Evolutionary conservation across 805 yeast genomes (phyloP).

Genomic region (Metschnikowia orientalis): DNA sequence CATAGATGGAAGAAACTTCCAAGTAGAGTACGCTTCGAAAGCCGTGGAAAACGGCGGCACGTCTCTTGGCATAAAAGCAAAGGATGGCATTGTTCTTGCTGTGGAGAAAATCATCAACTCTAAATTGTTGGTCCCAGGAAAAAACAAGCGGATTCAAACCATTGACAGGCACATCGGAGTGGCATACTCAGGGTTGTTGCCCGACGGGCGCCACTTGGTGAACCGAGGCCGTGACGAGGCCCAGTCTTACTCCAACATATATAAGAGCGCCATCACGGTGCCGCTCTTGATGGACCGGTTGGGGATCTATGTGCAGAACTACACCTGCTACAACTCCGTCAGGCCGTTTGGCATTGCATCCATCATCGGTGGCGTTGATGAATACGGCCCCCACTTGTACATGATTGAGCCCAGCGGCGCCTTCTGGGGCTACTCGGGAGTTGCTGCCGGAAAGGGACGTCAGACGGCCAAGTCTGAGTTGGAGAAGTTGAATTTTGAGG

Average conservation of each 20-base stretch:
- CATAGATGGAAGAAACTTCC: conserved; percentile 87
- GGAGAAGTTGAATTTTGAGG: conserved; percentile 78
- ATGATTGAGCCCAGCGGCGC: conserved; percentile 98
- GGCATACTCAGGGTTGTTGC: conserved; percentile 89
- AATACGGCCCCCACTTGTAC: conserved; percentile 84
- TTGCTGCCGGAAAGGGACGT: conserved; percentile 98
- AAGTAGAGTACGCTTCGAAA: conserved; percentile 95
- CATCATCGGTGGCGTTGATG: conserved; percentile 91
- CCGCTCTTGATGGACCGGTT: conserved; percentile 81
- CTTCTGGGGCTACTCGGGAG: conserved; percentile 96
- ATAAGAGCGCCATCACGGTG: conserved; percentile 72
- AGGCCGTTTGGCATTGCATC: conserved; percentile 96
- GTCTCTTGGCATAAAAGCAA: conserved; percentile 84
- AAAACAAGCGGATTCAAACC: conserved; percentile 86
- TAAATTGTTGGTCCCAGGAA: conserved; percentile 81
- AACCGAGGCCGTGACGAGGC: conserved; percentile 92
- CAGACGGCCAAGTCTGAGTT: conserved; percentile 96
- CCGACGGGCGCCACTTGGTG: conserved; percentile 95
- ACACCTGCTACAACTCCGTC: conserved; percentile 92
- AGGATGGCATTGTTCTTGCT: conserved; percentile 94
- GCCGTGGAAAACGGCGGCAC: conserved; percentile 98
- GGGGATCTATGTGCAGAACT: conserved; percentile 90
- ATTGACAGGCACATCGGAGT: conserved; percentile 93
- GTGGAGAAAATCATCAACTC: conserved; percentile 91
- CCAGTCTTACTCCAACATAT: conserved; percentile 66